Evolutionary conservation across 2,329 filamentous ascomycete species (phyloP), one percentile per base, ranked within the genome.

Genomic region (Stenocarpella maydis): DNA sequence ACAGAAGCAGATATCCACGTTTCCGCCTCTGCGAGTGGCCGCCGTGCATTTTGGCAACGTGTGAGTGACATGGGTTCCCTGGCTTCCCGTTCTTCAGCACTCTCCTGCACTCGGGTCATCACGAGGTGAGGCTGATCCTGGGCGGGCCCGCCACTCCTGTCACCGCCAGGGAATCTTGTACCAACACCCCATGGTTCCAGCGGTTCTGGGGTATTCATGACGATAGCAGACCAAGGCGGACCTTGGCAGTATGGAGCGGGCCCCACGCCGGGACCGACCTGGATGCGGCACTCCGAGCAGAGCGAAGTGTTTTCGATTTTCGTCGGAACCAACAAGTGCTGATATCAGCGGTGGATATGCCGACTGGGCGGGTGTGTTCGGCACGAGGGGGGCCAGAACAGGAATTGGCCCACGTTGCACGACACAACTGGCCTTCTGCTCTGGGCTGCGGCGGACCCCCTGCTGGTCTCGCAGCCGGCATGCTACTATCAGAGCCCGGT

Each of bases 331-430:
- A 45, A n/a, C 43, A 39, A 54, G 61, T 65, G 65, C 60, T 71
- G 66, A 66, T 61, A 66, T 71, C 66, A 71, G 69, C 69, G 47
- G 52, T 69, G 39, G 60, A 49, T n/a, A 53, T 53, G 53, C 39
- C 52, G 31, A 37, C 34, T 45, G 54, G 49, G 15, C 55, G 49
- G 63, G 49, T 41, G 37, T 26, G 49, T 21, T 37, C 50, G 52
- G 37, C 17, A 49, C 10, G 14, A 41, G 28, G 49, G 39, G 28
- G 26, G 15, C 37, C 52, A 58, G 28, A 37, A 58, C 19, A 64
- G 50, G 26, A 37, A 60, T 41, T 54, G 34, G 37, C 24, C 55
- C 26, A 65, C 45, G 39, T 49, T 21, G 69, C 45, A 58, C 45
- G 26, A 49, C 45, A 39, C 45, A n/a, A 58, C 15, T 37, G 21